These are phyloP conservation scores for Colletotrichum destructivum DNA, from an alignment of 2,329 filamentous ascomycete species.

Conservation along the genomic window DNA sequence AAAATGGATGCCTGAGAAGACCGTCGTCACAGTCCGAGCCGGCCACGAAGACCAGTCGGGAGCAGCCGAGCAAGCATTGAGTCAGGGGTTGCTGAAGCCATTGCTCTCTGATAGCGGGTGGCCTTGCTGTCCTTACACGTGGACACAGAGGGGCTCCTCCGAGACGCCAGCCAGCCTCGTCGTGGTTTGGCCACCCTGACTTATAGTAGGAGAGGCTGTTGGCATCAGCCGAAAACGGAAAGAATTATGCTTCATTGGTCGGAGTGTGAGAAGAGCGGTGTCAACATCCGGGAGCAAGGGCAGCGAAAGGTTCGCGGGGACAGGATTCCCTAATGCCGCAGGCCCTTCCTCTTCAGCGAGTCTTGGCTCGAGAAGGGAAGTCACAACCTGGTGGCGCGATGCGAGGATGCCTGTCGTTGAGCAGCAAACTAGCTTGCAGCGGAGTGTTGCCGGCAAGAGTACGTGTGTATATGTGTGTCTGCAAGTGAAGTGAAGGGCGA, in stretches of 20 bases:
- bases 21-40: background rate
- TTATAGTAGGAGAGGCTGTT: background rate
- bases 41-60: background rate
- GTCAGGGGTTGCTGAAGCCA: background rate
- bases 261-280: background rate
- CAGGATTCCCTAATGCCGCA: background rate
- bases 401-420: constrained; percentile 14
- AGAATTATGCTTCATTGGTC: background rate
- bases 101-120: background rate
- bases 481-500: background rate
- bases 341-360: background rate
- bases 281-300: background rate
- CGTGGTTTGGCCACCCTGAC: too few species aligned
- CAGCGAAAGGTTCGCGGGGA: background rate
- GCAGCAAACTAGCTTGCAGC: background rate
- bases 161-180: too few species aligned
- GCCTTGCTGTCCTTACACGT: constrained; percentile 5
- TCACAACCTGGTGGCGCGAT: constrained; percentile 1
- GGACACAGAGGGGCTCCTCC: background rate
- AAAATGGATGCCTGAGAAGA: background rate
- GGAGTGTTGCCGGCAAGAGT: constrained; percentile 6
- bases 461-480: background rate
- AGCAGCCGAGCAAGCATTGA: too few species aligned
- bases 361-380: constrained; percentile 3
- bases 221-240: background rate